These are phyloP conservation scores for Salvia sclarea DNA, from an alignment of 305 asterid species.

Conservation along the genomic window DNA sequence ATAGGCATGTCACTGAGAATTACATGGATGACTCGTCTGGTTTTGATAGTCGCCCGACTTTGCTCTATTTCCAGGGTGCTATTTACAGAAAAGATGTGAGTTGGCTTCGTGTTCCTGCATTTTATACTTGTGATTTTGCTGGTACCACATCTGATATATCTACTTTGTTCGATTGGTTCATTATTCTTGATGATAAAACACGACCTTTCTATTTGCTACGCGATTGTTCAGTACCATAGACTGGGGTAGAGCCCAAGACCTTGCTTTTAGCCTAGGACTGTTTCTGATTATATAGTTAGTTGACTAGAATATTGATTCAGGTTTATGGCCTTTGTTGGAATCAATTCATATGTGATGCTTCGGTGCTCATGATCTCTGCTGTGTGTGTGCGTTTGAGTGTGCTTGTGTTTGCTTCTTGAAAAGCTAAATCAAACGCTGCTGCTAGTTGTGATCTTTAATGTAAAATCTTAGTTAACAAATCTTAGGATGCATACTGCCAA, in stretches of 20 bases:
- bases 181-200: not conserved
- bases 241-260: not conserved
- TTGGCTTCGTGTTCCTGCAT: conserved; percentile 11
- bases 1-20: conserved; percentile 61
- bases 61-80: conserved; percentile 94
- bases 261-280: not conserved
- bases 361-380: not conserved
- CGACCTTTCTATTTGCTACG: not conserved
- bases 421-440: not conserved
- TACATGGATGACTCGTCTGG: conserved; percentile 57
- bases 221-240: not conserved
- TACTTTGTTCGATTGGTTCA: not conserved
- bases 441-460: not conserved
- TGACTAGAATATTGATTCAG: not conserved
- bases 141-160: not conserved
- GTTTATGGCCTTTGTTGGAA: not conserved
- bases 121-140: not conserved
- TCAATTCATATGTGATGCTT: conserved; percentile 3
- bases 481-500: conserved; percentile 3
- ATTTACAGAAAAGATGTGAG: conserved; percentile 91
- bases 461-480: not conserved
- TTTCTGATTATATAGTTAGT: not conserved
- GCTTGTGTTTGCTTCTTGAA: not conserved
- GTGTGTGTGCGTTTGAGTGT: not conserved
- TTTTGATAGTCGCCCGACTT: conserved; percentile 64